These are phyloP conservation scores for Linaria vulgaris DNA, from an alignment of 257 asterid species.

Conservation along the genomic window DNA sequence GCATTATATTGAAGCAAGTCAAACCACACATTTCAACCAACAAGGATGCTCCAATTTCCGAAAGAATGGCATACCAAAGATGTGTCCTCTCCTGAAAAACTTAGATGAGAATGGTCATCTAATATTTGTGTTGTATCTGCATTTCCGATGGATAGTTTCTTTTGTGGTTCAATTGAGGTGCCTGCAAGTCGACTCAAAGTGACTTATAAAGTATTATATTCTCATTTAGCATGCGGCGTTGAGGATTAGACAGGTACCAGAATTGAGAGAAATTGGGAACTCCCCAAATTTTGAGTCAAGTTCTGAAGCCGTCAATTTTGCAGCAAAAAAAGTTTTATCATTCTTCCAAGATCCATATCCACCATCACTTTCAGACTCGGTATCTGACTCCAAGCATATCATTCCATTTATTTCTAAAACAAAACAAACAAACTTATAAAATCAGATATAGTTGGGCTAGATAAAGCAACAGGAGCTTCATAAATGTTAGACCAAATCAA, in stretches of 20 bases:
- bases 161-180: conserved; percentile 28
- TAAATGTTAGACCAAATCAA: too few relatives aligned
- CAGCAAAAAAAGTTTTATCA: conserved; percentile 33
- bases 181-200: conserved; percentile 38
- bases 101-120: conserved; percentile 35
- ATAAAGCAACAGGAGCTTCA: too few relatives aligned
- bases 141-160: conserved; percentile 31
- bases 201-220: conserved; percentile 17
- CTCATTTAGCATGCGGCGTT: conserved; percentile 16
- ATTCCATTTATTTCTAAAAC: conserved; percentile 43
- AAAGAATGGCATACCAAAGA: conserved; percentile 43
- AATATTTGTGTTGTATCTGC: conserved; percentile 27
- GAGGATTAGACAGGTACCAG: conserved; percentile 25
- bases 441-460: too few relatives aligned
- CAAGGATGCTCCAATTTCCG: conserved; percentile 7
- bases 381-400: conserved; percentile 69
- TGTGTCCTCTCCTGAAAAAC: conserved; percentile 34
- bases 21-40: conserved; percentile 19
- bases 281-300: conserved; percentile 34
- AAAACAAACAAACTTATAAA: background rate
- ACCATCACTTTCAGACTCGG: conserved; percentile 49
- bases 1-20: conserved; percentile 14
- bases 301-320: conserved; percentile 35
- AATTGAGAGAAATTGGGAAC: conserved; percentile 46
- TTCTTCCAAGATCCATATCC: conserved; percentile 31